These are phyloP conservation scores for Biscogniauxia sp. DNA, from an alignment of 2,329 filamentous ascomycete species.

Conservation along the genomic window DNA sequence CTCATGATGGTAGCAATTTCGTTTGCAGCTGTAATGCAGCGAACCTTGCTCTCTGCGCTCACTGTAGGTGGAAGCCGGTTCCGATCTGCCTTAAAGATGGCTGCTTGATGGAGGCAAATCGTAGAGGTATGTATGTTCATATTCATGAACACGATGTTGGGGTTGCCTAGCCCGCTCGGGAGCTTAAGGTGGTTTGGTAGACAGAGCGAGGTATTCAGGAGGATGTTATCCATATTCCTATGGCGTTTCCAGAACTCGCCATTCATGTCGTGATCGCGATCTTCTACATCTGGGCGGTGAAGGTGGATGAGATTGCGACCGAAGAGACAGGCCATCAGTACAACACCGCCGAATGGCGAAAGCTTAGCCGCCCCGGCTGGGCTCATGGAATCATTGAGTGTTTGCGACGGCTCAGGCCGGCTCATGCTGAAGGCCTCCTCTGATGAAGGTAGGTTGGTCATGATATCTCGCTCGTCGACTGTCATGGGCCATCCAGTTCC, in stretches of 20 bases:
- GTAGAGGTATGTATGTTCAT: conserved; percentile 97
- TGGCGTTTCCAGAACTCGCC: conserved; percentile 96
- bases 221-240: conserved; percentile 80
- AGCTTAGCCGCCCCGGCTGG: conserved; percentile 71
- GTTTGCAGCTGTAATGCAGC: conserved; percentile 89
- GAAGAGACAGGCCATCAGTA: conserved; percentile 85
- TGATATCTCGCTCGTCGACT: conserved; percentile 86
- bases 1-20: conserved; percentile 96
- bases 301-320: conserved; percentile 89
- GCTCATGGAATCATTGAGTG: conserved; percentile 67
- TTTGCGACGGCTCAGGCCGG: conserved; percentile 67
- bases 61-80: conserved; percentile 75
- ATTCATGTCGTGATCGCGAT: conserved; percentile 82
- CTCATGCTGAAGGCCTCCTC: conserved; percentile 85
- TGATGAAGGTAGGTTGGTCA: conserved; percentile 78
- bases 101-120: conserved; percentile 96
- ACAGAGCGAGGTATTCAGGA: conserved; percentile 81
- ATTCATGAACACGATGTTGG: conserved; percentile 90
- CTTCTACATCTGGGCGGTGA: conserved; percentile 78
- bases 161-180: conserved; percentile 69
- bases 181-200: conserved; percentile 80
- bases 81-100: conserved; percentile 95
- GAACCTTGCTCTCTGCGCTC: conserved; percentile 83
- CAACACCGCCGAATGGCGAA: conserved; percentile 75
- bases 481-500: conserved; percentile 97